A percentile compares a stretch with the other conserved stretches of the same genome.
Conservation (phyloP, 2,329 filamentous ascomycete genomes). For the Ophiobolus disseminans region DNA sequence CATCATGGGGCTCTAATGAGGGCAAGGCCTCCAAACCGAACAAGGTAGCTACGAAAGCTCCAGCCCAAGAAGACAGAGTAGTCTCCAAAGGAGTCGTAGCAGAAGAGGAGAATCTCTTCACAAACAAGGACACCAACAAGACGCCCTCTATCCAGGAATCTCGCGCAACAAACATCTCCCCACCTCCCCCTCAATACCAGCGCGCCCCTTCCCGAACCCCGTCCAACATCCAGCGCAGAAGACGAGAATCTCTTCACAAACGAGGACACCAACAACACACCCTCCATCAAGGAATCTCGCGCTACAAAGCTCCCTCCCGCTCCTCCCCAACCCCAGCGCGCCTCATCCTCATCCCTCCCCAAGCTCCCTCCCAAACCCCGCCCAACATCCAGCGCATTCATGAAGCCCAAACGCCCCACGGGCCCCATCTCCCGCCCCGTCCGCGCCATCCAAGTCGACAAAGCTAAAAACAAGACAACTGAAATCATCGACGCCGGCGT, state of each 20-base stretch:
- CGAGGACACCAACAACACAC: background rate
- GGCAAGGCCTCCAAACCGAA: background rate
- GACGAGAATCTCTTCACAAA: background rate
- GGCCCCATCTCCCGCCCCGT: background rate
- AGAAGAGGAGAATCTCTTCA: too few relatives aligned
- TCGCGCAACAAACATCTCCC: too few relatives aligned
- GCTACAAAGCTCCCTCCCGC: background rate
- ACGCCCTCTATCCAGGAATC: too few relatives aligned
- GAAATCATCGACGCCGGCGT: background rate
- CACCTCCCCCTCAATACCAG: too few relatives aligned
- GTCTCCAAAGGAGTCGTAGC: too few relatives aligned
- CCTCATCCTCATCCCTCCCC: background rate
- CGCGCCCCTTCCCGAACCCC: too few relatives aligned
- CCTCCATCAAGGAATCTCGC: background rate
- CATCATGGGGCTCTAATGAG: background rate
- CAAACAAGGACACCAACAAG: too few relatives aligned
- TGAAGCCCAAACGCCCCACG: background rate
- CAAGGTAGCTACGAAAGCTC: background rate
- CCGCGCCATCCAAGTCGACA: background rate
- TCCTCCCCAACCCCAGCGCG: background rate
- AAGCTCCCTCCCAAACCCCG: background rate
- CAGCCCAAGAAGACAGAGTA: too few relatives aligned
- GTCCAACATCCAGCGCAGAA: too few relatives aligned
- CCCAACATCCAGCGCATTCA: background rate
- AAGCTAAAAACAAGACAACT: background rate